Conservation (phyloP, 2,329 filamentous ascomycete genomes). For the Epichloe aotearoae region DNA sequence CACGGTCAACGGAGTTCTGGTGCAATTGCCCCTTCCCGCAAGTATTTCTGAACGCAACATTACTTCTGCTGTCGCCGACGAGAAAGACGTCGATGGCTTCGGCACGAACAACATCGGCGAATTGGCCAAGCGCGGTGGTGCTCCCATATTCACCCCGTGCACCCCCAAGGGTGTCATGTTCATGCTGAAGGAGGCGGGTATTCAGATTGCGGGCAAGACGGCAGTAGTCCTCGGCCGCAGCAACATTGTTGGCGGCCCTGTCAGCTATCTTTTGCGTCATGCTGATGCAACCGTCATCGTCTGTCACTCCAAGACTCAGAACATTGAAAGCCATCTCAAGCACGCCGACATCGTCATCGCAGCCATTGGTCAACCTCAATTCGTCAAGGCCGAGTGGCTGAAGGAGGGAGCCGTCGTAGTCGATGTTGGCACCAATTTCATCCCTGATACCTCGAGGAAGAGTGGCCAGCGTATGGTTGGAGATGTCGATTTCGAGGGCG, state of each 20-base stretch:
- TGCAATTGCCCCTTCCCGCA: constrained; percentile 81
- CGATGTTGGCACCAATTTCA: constrained; percentile 94
- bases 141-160: constrained; percentile 82
- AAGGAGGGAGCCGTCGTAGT: constrained; percentile 94
- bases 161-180: constrained; percentile 97
- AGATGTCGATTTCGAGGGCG: constrained; percentile 85
- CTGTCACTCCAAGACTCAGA: constrained; percentile 79
- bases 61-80: constrained; percentile 79
- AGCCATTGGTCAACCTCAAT: constrained; percentile 75
- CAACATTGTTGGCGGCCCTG: constrained; percentile 93
- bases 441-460: constrained; percentile 79
- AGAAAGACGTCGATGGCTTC: constrained; percentile 98
- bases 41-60: constrained; percentile 83
- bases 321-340: constrained; percentile 62
- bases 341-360: constrained; percentile 81
- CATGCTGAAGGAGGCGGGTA: constrained; percentile 68
- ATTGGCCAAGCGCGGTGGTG: constrained; percentile 86
- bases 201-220: constrained; percentile 77
- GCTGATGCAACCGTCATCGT: constrained; percentile 94
- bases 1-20: constrained; percentile 77
- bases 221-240: constrained; percentile 90
- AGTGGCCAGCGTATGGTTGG: constrained; percentile 85
- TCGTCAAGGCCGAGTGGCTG: constrained; percentile 90
- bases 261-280: constrained; percentile 90
- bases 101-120: constrained; percentile 91